Evolutionary conservation across 2,329 filamentous ascomycete genomes (phyloP).

Genomic region (Stachybotrys elegans): DNA sequence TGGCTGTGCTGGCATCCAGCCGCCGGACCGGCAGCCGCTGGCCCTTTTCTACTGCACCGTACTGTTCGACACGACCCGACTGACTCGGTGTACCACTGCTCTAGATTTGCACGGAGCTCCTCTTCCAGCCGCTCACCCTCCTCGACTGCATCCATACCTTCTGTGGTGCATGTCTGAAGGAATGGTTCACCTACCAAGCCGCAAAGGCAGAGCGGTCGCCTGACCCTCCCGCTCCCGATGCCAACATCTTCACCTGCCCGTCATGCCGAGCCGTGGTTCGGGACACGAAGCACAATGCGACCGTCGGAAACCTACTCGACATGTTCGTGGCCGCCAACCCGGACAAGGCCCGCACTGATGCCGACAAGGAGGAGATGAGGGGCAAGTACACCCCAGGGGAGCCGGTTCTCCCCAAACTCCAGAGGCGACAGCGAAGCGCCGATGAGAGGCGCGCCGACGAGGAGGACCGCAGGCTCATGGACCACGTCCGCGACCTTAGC

Average conservation of each 20-base stretch:
- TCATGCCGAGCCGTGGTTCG: slow-evolving; percentile 84
- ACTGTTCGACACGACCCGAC: no score
- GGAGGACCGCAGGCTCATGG: slow-evolving; percentile 64
- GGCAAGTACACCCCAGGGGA: slow-evolving; percentile 78
- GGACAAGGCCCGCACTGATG: slow-evolving; percentile 59
- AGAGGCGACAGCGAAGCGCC: slow-evolving; percentile 42
- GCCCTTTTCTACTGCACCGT: no score
- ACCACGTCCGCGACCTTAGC: slow-evolving; percentile 69
- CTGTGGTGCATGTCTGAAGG: slow-evolving; percentile 90
- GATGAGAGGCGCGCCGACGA: slow-evolving; percentile 53
- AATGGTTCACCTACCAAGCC: slow-evolving; percentile 88
- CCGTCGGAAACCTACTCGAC: slow-evolving; percentile 82
- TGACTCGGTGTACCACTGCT: no score
- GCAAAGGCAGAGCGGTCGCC: slow-evolving; percentile 48
- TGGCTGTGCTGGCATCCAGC: no score
- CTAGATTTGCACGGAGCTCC: slow-evolving; percentile 93
- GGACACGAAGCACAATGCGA: slow-evolving; percentile 84
- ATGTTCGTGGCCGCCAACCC: slow-evolving; percentile 82
- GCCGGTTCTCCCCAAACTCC: slow-evolving; percentile 64
- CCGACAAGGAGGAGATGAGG: slow-evolving; percentile 73
- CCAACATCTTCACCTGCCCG: slow-evolving; percentile 74
- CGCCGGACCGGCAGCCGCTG: no score
- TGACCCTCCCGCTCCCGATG: slow-evolving; percentile 40
- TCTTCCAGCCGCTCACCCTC: slow-evolving; percentile 85
- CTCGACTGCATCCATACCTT: slow-evolving; percentile 95